Evolutionary conservation across 306 rosid genomes (phyloP), one percentile per base, ranked within the genome.

Genomic region (Herpetospermum pedunculosum): DNA sequence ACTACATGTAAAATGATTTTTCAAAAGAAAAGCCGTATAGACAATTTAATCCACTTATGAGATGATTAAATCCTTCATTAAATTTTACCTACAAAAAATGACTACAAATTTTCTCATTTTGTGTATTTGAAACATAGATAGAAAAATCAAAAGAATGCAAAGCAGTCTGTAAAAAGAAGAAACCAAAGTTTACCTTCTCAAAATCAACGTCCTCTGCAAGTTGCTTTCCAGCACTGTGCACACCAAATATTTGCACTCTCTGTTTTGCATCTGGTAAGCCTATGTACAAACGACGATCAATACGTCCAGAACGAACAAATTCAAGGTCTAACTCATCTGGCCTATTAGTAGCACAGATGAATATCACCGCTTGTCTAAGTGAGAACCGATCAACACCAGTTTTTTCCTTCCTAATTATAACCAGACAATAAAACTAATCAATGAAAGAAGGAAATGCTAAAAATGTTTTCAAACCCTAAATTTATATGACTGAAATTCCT

Each of bases 191-290:
- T 77, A 94, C 98, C 89, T 91, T 84, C 43, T 54, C 82, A 73
- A 91, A 94, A 78, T 91, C 79, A 78, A 91, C 96, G 82, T 91
- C 92, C 76, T 87, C 95, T 0, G 90, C 95, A 23, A 94, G 90
- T 72, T 82, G 85, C 78, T 85, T 91, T 82, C 92, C 92, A 30
- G 86, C 79, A 77, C 97, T 91, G 79, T 91, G 97, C 77, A 91
- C 97, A 48, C 87, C 87, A 82, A 91, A 91, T 80, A 94, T 91
- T 81, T 87, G 83, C 77, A 89, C 84, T 75, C 98, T 83, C 74
- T 94, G 98, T 75, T 89, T 92, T 43, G 90, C 88, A 80, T 91
- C 98, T 72, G 98, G 98, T 80, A 94, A 83, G 74, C 96, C 98
- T 81, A 94, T 88, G 87, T 86, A 89, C 76, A 94, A 87, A 70